Conservation (phyloP, 495 filamentous ascomycete species). For the Lentithecium fluviatile region DNA sequence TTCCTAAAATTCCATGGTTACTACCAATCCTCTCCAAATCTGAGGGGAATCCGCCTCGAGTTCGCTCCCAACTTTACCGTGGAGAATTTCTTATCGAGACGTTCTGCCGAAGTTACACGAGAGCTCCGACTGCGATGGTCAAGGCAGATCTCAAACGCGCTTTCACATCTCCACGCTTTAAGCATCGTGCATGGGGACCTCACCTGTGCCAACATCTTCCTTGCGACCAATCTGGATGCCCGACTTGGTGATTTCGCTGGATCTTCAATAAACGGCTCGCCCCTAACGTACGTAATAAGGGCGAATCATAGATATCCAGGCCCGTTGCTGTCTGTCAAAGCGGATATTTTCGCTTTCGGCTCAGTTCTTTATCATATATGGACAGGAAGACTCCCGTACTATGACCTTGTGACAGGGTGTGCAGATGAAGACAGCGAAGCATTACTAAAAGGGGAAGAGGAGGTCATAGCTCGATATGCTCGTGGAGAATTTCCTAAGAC, state of each 20-base stretch:
- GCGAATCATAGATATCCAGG: not conserved
- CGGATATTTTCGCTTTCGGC: constrained; percentile 6
- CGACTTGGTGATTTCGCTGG: constrained; percentile 6
- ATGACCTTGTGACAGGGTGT: too few species aligned
- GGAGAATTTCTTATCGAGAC: too few species aligned
- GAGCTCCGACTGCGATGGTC: not conserved
- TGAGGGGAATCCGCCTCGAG: too few species aligned
- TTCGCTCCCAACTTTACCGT: too few species aligned
- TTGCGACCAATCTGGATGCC: not conserved
- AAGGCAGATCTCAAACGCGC: not conserved
- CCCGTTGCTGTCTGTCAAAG: not conserved
- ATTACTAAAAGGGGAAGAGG: too few species aligned
- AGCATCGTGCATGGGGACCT: constrained; percentile 5
- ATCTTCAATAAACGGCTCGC: constrained; percentile 4
- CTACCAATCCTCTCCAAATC: too few species aligned
- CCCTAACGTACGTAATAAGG: not conserved
- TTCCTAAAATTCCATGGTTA: too few species aligned
- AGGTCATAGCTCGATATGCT: too few species aligned
- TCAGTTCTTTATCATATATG: constrained; percentile 2
- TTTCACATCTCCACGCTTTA: not conserved
- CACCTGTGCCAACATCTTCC: not conserved
- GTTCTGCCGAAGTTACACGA: too few species aligned
- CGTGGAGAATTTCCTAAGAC: too few species aligned
- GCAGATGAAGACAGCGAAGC: too few species aligned
- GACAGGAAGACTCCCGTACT: too few species aligned